These are phyloP conservation scores for Geranomyces variabilis DNA, from an alignment of 192 early-diverging fungal species.

Conservation along the genomic window DNA sequence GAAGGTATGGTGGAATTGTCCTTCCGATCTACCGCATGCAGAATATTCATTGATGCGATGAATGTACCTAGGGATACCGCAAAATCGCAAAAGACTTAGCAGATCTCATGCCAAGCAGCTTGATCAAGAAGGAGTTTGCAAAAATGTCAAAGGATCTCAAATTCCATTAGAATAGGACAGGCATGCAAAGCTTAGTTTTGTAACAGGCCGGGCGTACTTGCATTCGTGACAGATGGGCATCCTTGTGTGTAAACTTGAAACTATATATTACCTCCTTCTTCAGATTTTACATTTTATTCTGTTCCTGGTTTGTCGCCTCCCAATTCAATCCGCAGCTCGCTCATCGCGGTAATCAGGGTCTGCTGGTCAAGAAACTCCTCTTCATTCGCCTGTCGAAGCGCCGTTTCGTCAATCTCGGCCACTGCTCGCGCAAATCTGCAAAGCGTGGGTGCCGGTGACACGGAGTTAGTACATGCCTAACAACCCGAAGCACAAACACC, in stretches of 20 bases:
- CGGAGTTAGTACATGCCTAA: not conserved
- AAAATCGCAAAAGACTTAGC: constrained; percentile 51
- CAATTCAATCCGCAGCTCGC: constrained; percentile 24
- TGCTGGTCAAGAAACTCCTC: constrained; percentile 16
- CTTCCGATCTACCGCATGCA: not conserved
- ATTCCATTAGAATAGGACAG: not conserved
- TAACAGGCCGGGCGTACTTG: too few species aligned
- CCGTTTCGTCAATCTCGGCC: constrained; percentile 11
- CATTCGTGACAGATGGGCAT: too few species aligned
- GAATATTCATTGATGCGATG: not conserved
- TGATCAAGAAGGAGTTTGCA: constrained; percentile 51
- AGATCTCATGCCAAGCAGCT: constrained; percentile 35
- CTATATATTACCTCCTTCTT: too few species aligned
- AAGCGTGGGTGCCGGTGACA: not conserved
- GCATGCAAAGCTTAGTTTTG: too few species aligned
- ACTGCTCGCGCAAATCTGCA: constrained; percentile 15
- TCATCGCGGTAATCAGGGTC: constrained; percentile 11
- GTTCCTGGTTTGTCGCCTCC: not conserved
- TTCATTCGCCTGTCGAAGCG: not conserved
- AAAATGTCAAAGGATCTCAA: constrained; percentile 30
- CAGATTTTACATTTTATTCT: too few species aligned
- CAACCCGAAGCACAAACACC: too few species aligned
- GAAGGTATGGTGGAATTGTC: constrained; percentile 1
- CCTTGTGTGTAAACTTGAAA: too few species aligned
- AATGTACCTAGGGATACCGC: constrained; percentile 42